Evolutionary conservation across 1,284 basidiomycete genomes (phyloP), one percentile per base, ranked within the genome.

Genomic region (Pascua sp.): DNA sequence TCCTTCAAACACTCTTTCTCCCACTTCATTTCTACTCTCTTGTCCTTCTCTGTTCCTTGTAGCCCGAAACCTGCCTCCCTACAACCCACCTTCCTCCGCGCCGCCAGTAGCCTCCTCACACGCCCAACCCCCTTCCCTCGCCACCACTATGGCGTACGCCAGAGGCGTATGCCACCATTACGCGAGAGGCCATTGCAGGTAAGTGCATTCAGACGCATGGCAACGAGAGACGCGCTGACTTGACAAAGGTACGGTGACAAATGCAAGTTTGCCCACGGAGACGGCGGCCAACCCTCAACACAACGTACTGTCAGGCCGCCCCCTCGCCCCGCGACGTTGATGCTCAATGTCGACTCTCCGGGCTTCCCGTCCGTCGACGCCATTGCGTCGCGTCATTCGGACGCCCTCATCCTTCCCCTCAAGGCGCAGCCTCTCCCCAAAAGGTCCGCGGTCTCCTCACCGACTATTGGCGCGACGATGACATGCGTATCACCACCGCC

Each of bases 391-490:
- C 12, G 16, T 2, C 46, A 46, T 12, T 49, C 51, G 13, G 59
- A 60, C 32, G 24, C 36, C 4, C 51, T 60, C 38, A 41, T 60
- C 41, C 37, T 53, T 15, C 59, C 59, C 12, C 11, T 45, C 43
- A 38, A 49, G 17, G 36, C 16, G 11, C 51, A n/a, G n/a, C 41
- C 5, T 9, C 46, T 11, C 41, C n/a, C 4, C 16, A 17, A 15
- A n/a, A 15, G 1, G 43, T 32, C 11, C 18, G 42, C 24, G 16
- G 38, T 4, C 36, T 32, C n/a, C 5, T 51, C 11, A 16, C 4
- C 16, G n/a, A 18, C 11, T 24, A 17, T 2, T 15, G 39, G 11
- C 13, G 44, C 49, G 24, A 17, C 36, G 12, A 47, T 5, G 50
- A 41, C 16, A 32, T 17, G 16, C 11, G n/a, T 4, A 42, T 53